A percentile compares a stretch with the other conserved stretches of the same genome.
Evolutionary conservation across 768 basidiomycete genomes (phyloP).

Genomic region (Lactarius evosmus): DNA sequence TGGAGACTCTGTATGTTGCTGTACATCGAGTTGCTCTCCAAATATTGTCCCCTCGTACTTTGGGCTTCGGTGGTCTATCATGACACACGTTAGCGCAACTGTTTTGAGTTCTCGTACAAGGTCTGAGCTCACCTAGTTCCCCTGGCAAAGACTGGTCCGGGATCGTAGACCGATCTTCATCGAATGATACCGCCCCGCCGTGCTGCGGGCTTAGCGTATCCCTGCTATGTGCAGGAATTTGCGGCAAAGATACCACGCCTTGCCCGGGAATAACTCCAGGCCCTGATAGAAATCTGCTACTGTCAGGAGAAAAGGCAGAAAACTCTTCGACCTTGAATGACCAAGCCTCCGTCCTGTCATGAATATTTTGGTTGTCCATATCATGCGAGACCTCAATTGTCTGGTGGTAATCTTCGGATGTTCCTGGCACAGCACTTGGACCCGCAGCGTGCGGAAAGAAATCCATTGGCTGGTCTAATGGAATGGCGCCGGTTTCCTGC

Average conservation of each 20-base stretch:
- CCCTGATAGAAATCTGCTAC: slow-evolving; percentile 12
- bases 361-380: background rate
- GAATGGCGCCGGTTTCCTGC: background rate
- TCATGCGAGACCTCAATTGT: slow-evolving; percentile 2
- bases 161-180: background rate
- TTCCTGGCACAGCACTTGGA: background rate
- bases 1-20: background rate
- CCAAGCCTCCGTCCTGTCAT: background rate
- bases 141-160: background rate
- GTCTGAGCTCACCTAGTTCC: slow-evolving; percentile 6
- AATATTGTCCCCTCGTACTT: background rate
- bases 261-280: slow-evolving; percentile 22
- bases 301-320: background rate
- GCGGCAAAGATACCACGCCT: background rate
- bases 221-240: background rate
- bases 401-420: background rate
- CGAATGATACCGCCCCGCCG: background rate
- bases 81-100: background rate
- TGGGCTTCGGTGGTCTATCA: slow-evolving; percentile 1
- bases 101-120: background rate
- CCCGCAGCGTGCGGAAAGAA: background rate
- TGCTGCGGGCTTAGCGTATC: background rate
- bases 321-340: background rate
- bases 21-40: background rate
- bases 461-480: background rate